A percentile compares a stretch with the other conserved stretches of the same genome.
Evolutionary conservation across 805 yeast species (phyloP).

Genomic region (Saccharomycopsis vini): DNA sequence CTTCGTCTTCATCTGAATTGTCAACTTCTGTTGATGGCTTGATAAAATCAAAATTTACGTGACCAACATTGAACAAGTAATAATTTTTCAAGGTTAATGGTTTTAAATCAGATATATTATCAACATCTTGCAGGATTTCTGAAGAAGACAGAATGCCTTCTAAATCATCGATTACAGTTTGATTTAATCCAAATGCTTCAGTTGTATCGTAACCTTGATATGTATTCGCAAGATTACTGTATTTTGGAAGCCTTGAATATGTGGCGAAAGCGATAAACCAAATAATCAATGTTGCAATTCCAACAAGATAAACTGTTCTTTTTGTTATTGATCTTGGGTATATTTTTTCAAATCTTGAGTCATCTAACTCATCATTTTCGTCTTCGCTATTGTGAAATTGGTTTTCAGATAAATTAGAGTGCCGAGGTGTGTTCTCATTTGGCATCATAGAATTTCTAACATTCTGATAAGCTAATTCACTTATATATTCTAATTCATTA

Average conservation of each 20-base stretch:
- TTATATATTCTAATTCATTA: conserved; percentile 17
- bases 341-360: background rate
- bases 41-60: conserved; percentile 21
- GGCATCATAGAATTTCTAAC: conserved; percentile 6
- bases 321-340: conserved; percentile 15
- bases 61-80: conserved; percentile 25
- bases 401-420: conserved; percentile 18
- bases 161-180: background rate
- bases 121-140: too few species aligned
- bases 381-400: background rate
- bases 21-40: conserved; percentile 21
- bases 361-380: conserved; percentile 1
- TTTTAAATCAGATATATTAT: too few species aligned
- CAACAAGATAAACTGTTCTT: conserved; percentile 4
- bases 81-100: conserved; percentile 11
- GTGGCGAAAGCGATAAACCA: conserved; percentile 24
- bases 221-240: conserved; percentile 20
- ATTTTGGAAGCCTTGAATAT: conserved; percentile 20
- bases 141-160: background rate
- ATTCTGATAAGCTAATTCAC: conserved; percentile 24
- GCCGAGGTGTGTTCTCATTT: conserved; percentile 20
- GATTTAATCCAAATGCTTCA: conserved; percentile 5
- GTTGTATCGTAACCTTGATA: conserved; percentile 16
- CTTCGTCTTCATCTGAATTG: conserved; percentile 33
- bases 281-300: conserved; percentile 19